phyloP scores from a whole-genome alignment of 1,284 basidiomycete species.

The Peniophora sp. region DNA sequence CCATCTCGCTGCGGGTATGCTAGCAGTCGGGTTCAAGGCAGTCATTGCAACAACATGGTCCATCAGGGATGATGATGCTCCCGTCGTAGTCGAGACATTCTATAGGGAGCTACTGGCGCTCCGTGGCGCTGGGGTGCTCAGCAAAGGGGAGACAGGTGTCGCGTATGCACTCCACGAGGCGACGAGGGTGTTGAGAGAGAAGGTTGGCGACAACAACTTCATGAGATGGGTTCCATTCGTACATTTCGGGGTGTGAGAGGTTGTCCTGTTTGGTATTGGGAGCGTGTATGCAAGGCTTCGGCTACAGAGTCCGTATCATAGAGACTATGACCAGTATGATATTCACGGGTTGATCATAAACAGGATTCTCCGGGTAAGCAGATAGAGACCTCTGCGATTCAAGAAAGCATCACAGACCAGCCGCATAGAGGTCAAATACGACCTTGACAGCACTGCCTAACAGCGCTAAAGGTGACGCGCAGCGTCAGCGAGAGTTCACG shows the following conservation, averaged over 20 bases:
- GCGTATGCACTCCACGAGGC: neutral
- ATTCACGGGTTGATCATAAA: too few species aligned
- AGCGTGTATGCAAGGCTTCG: too few species aligned
- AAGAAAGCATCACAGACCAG: slow-evolving; percentile 4
- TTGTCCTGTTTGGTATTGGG: too few species aligned
- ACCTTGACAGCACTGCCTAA: slow-evolving; percentile 4
- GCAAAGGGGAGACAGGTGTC: neutral
- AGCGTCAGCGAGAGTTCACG: neutral
- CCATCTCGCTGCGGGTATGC: neutral
- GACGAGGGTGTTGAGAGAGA: neutral
- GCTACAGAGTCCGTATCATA: too few species aligned
- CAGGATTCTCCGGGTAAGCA: too few species aligned
- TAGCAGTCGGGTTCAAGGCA: neutral
- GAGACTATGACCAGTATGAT: too few species aligned
- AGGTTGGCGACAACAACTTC: neutral
- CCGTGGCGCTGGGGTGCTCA: neutral
- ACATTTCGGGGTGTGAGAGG: neutral
- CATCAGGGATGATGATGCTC: neutral
- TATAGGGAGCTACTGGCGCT: neutral
- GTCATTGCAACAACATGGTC: neutral
- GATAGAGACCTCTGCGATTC: too few species aligned
- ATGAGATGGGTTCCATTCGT: neutral
- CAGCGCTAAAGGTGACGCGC: slow-evolving; percentile 2
- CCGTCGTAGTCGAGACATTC: neutral
- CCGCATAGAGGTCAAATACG: slow-evolving; percentile 7